These are phyloP conservation scores for Pseudonitzschia multiseries DNA, from an alignment of 108 stramenopile species.

Conservation along the genomic window DNA sequence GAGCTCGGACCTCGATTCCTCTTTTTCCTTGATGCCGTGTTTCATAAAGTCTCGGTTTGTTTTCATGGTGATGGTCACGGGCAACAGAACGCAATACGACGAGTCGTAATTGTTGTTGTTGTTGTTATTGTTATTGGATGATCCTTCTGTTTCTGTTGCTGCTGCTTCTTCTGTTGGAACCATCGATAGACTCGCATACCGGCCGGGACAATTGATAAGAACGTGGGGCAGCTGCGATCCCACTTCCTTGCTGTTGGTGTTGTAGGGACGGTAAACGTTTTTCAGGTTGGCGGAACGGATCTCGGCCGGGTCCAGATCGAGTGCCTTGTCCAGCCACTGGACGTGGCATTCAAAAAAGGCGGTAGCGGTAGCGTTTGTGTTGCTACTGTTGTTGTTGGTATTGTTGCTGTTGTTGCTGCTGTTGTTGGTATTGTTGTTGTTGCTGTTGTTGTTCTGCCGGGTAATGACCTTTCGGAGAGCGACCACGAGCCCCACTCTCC, in stretches of 20 bases:
- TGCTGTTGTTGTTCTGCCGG: no score
- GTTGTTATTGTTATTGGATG: no score
- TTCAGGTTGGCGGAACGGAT: slow-evolving; percentile 2
- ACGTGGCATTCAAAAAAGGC: slow-evolving; percentile 24
- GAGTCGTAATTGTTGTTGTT: no score
- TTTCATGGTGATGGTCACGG: slow-evolving; percentile 22
- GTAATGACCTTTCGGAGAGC: slow-evolving; percentile 21
- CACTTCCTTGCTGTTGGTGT: neutral
- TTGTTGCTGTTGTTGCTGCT: no score
- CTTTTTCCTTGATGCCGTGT: slow-evolving; percentile 1
- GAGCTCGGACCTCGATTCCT: slow-evolving; percentile 15
- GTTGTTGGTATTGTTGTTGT: no score
- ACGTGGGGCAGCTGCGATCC: slow-evolving; percentile 31
- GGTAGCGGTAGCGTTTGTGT: no score
- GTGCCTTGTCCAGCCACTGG: slow-evolving; percentile 30
- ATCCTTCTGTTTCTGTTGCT: no score
- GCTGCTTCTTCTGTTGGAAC: neutral
- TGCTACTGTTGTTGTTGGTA: no score
- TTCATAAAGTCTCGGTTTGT: slow-evolving; percentile 16
- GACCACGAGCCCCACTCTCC: slow-evolving; percentile 32
- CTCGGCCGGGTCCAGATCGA: slow-evolving; percentile 16
- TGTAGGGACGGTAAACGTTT: slow-evolving; percentile 23
- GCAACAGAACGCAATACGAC: slow-evolving; percentile 21
- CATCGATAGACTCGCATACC: slow-evolving; percentile 12
- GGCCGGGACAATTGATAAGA: slow-evolving; percentile 14